Conservation (phyloP, 371 early-diverging fungal species). For the Cokeromyces recurvatus region DNA sequence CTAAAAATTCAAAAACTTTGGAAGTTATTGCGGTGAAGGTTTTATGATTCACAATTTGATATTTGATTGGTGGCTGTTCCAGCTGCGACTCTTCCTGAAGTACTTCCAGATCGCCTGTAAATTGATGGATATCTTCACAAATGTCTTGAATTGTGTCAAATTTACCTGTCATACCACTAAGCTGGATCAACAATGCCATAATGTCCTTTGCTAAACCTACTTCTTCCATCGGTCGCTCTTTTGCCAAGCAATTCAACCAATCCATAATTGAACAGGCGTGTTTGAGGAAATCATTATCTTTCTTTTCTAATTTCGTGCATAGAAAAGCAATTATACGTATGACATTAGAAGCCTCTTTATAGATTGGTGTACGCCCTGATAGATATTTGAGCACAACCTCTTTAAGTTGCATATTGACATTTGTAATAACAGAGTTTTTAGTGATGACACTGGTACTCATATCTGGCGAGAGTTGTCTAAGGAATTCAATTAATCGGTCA, state of each 20-base stretch:
- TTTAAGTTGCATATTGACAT: neutral
- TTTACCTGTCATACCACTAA: slow-evolving; percentile 23
- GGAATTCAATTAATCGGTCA: slow-evolving; percentile 6
- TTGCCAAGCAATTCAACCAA: slow-evolving; percentile 34
- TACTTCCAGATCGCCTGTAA: slow-evolving; percentile 29
- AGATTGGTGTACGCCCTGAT: slow-evolving; percentile 29
- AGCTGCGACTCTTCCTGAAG: slow-evolving; percentile 8
- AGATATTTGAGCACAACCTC: slow-evolving; percentile 22
- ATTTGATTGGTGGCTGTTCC: slow-evolving; percentile 4
- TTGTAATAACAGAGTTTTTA: slow-evolving; percentile 2
- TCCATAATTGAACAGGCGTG: slow-evolving; percentile 7
- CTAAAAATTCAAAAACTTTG: slow-evolving; percentile 33
- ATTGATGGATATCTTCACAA: slow-evolving; percentile 28
- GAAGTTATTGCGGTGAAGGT: slow-evolving; percentile 20
- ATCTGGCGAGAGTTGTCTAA: neutral
- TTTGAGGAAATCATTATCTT: slow-evolving; percentile 4
- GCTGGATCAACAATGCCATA: slow-evolving; percentile 20
- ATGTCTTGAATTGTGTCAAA: slow-evolving; percentile 27
- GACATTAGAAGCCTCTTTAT: slow-evolving; percentile 38
- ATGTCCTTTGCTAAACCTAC: slow-evolving; percentile 24
- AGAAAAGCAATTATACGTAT: slow-evolving; percentile 28
- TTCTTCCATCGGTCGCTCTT: slow-evolving; percentile 41
- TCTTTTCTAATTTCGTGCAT: slow-evolving; percentile 17
- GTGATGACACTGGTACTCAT: neutral
- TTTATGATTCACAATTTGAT: slow-evolving; percentile 34